Conservation (phyloP, 2,329 filamentous ascomycete species). For the Xylaria sp. region DNA sequence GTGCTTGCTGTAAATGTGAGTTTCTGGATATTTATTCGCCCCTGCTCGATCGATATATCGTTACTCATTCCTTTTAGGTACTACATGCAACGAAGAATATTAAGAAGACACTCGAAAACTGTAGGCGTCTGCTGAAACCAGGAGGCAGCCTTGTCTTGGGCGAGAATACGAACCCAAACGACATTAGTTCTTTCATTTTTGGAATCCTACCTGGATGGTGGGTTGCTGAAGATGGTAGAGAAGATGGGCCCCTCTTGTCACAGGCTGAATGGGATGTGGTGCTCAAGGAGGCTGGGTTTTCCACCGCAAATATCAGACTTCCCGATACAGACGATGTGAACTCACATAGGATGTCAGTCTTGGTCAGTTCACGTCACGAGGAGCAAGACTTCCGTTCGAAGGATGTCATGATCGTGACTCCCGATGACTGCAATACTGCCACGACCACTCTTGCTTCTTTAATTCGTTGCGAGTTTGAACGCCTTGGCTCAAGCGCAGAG, state of each 20-base stretch:
- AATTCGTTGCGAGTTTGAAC: neutral
- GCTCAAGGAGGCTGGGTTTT: constrained; percentile 17
- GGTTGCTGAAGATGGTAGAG: constrained; percentile 24
- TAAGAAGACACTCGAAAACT: constrained; percentile 18
- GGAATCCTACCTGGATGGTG: constrained; percentile 19
- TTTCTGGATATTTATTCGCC: neutral
- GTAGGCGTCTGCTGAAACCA: constrained; percentile 4
- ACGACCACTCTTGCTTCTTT: constrained; percentile 11
- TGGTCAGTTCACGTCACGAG: constrained; percentile 14
- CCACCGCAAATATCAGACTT: constrained; percentile 6
- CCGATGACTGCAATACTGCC: neutral
- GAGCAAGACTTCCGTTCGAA: constrained; percentile 8
- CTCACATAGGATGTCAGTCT: constrained; percentile 16
- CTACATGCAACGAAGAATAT: constrained; percentile 19
- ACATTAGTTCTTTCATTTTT: constrained; percentile 25
- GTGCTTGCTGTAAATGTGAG: constrained; percentile 22
- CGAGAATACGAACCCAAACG: constrained; percentile 23
- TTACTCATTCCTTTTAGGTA: constrained; percentile 4
- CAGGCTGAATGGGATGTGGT: constrained; percentile 22
- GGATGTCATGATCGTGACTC: constrained; percentile 18
- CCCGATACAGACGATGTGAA: neutral
- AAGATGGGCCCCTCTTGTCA: constrained; percentile 11
- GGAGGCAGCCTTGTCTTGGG: neutral
- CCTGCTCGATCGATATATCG: neutral
- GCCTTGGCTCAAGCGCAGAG: neutral